Evolutionary conservation across 2,329 filamentous ascomycete genomes (phyloP).

Genomic region (Fusarium keratoplasticum): DNA sequence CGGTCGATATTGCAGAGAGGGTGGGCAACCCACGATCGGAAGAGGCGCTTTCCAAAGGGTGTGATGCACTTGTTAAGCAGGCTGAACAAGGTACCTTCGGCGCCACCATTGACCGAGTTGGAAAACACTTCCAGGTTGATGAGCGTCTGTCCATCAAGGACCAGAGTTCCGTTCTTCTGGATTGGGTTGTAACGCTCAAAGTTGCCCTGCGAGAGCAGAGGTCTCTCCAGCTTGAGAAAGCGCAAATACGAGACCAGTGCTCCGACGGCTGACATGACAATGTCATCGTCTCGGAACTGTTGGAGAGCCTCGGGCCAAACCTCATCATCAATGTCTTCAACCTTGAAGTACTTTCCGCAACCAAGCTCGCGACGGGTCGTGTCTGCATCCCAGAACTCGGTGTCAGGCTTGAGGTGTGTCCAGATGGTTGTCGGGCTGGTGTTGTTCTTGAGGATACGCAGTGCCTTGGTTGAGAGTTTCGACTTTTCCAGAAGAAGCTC

Average conservation of each 20-base stretch:
- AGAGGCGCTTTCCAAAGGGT: conserved; percentile 94
- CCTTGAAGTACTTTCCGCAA: conserved; percentile 81
- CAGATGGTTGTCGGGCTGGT: conserved; percentile 92
- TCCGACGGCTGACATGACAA: conserved; percentile 91
- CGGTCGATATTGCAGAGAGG: conserved; percentile 86
- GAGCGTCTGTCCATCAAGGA: conserved; percentile 94
- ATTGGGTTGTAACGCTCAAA: conserved; percentile 95
- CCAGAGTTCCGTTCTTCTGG: conserved; percentile 86
- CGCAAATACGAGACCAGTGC: conserved; percentile 89
- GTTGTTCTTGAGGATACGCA: conserved; percentile 96
- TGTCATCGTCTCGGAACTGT: conserved; percentile 79
- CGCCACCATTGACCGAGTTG: conserved; percentile 88
- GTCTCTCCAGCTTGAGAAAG: conserved; percentile 87
- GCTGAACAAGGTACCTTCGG: conserved; percentile 88
- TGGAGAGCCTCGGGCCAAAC: conserved; percentile 81
- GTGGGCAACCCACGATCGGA: conserved; percentile 97
- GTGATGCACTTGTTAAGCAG: conserved; percentile 95
- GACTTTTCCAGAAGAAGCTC: conserved; percentile 93
- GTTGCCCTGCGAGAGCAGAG: conserved; percentile 88
- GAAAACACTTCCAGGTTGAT: conserved; percentile 98
- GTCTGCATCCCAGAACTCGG: conserved; percentile 93
- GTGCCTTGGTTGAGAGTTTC: conserved; percentile 84
- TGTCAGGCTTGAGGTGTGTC: conserved; percentile 88
- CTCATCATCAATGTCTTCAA: conserved; percentile 66
- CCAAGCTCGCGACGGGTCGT: conserved; percentile 84